phyloP scores from a whole-genome alignment of 768 basidiomycete genomes.

The Mycena indigotica region DNA sequence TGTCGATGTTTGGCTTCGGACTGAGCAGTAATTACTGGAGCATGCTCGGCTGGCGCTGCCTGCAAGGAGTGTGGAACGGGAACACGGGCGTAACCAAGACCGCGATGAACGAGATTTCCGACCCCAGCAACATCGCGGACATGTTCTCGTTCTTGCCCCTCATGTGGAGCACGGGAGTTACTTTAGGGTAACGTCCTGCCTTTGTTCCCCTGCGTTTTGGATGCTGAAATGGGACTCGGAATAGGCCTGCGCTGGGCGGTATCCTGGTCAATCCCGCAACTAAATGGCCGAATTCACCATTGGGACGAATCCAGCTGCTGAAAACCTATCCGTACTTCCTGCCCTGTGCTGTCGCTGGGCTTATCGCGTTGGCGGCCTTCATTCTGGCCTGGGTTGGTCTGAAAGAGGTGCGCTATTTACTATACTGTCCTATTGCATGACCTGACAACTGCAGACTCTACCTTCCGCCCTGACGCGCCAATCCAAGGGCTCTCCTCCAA shows the following conservation, averaged over 20 bases:
- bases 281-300: constrained; percentile 11
- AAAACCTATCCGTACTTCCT: constrained; percentile 13
- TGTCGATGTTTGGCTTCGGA: constrained; percentile 39
- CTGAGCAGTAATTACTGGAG: constrained; percentile 32
- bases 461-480: constrained; percentile 1
- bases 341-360: constrained; percentile 7
- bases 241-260: constrained; percentile 19
- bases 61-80: constrained; percentile 44
- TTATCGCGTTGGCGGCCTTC: constrained; percentile 7
- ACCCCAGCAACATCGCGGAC: constrained; percentile 11
- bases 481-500: background rate
- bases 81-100: constrained; percentile 30
- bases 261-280: constrained; percentile 7
- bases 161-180: constrained; percentile 11
- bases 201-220: background rate
- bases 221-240: background rate
- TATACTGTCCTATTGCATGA: background rate
- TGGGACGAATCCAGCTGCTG: constrained; percentile 13
- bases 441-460: constrained; percentile 1
- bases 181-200: constrained; percentile 1
- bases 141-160: constrained; percentile 6
- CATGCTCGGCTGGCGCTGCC: constrained; percentile 31
- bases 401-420: background rate
- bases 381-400: constrained; percentile 5
- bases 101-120: constrained; percentile 1